Evolutionary conservation across 331 rosid genomes (phyloP).

Genomic region (Pyracantha coccinea): DNA sequence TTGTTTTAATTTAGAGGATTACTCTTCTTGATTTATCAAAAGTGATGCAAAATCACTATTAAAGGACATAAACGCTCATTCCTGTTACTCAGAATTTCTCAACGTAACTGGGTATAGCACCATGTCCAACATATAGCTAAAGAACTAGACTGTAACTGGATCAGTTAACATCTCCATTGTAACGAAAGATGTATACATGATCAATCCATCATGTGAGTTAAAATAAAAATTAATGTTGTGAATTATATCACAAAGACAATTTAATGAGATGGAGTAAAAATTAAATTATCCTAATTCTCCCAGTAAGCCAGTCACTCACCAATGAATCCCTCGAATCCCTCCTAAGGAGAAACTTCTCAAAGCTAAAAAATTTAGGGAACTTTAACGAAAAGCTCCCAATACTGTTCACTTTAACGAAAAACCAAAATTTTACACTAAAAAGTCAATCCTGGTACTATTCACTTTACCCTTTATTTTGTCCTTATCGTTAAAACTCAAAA

Average conservation of each 20-base stretch:
- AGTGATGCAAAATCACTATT: not conserved
- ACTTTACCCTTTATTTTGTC: too few relatives aligned
- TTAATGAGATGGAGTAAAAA: too few relatives aligned
- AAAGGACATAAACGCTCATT: not conserved
- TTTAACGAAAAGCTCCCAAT: too few relatives aligned
- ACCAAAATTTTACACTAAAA: too few relatives aligned
- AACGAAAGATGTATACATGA: not conserved
- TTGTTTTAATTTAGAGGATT: not conserved
- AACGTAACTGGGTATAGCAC: not conserved
- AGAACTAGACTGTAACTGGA: not conserved
- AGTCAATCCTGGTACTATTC: too few relatives aligned
- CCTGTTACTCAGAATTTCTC: not conserved
- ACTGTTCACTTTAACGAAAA: too few relatives aligned
- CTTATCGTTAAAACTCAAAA: too few relatives aligned
- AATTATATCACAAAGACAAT: too few relatives aligned
- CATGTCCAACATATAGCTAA: not conserved
- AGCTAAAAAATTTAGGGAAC: not conserved
- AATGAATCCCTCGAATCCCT: not conserved
- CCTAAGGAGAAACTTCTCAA: not conserved
- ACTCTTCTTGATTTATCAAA: not conserved
- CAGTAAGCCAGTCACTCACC: not conserved
- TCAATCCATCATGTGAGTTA: not conserved
- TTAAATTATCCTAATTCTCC: not conserved
- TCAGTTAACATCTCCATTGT: not conserved
- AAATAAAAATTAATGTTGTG: not conserved